A percentile compares a stretch with the other conserved stretches of the same genome.
Conservation (phyloP, 768 basidiomycete genomes). For the Boletellus sp. region DNA sequence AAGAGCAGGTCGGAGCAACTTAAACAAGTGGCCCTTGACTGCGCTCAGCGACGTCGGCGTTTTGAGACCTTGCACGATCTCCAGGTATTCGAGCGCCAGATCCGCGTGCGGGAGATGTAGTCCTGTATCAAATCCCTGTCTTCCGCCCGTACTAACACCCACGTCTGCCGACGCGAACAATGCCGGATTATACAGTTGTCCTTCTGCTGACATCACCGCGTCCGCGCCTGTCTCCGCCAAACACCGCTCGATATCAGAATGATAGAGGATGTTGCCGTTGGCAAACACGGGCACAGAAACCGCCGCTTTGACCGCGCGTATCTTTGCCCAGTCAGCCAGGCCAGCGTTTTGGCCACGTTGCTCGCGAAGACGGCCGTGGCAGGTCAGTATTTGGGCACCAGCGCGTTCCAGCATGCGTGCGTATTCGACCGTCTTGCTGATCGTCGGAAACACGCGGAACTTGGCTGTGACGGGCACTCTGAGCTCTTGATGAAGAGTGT, state of each 20-base stretch:
- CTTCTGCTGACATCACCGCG: conserved; percentile 94
- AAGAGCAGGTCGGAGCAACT: conserved; percentile 80
- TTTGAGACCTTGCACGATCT: conserved; percentile 58
- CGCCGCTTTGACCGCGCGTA: conserved; percentile 84
- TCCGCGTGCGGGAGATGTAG: conserved; percentile 56
- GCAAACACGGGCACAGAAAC: conserved; percentile 93
- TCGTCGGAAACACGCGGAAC: conserved; percentile 83
- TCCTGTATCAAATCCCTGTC: conserved; percentile 32
- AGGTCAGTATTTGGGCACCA: conserved; percentile 92
- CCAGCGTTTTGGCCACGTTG: conserved; percentile 87
- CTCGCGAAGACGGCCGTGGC: conserved; percentile 88
- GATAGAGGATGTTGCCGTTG: conserved; percentile 91
- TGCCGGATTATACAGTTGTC: conserved; percentile 88
- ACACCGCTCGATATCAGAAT: conserved; percentile 77
- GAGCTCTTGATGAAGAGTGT: conserved; percentile 78
- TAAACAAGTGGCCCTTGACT: conserved; percentile 92
- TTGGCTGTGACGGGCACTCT: conserved; percentile 94
- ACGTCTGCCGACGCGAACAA: conserved; percentile 49
- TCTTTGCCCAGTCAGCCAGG: conserved; percentile 85
- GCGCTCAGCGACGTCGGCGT: conserved; percentile 71
- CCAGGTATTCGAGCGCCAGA: conserved; percentile 84
- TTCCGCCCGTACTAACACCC: conserved; percentile 10
- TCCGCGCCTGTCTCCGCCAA: conserved; percentile 83
- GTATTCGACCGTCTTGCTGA: conserved; percentile 88
- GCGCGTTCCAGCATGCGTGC: conserved; percentile 94